phyloP scores from a whole-genome alignment of 2,329 filamentous ascomycete species.

The Didymellaceae sp. region DNA sequence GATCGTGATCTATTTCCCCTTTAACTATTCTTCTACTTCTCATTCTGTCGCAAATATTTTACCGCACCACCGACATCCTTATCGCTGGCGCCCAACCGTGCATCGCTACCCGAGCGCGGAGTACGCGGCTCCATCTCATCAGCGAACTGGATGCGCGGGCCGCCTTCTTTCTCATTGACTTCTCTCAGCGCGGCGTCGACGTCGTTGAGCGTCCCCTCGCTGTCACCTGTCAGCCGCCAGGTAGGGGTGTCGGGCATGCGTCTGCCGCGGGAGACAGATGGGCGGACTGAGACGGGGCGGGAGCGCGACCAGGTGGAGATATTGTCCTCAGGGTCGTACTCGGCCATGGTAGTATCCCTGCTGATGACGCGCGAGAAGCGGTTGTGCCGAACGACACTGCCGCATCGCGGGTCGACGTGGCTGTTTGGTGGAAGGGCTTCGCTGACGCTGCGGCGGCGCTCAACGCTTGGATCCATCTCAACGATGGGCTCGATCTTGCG shows the following conservation, averaged over 20 bases:
- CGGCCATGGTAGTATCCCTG: not conserved
- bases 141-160: not conserved
- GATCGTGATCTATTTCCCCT: too few species aligned
- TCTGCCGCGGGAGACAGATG: not conserved
- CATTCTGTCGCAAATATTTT: not conserved
- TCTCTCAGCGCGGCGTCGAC: not conserved
- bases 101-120: not conserved
- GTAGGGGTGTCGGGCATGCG: not conserved
- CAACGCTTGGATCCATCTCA: slow-evolving; percentile 42
- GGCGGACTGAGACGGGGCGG: not conserved
- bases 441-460: slow-evolving; percentile 46
- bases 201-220: slow-evolving; percentile 2
- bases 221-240: slow-evolving; percentile 2
- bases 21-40: too few species aligned
- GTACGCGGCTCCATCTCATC: not conserved
- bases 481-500: slow-evolving; percentile 54
- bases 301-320: not conserved
- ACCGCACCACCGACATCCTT: not conserved
- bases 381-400: slow-evolving; percentile 52
- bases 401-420: slow-evolving; percentile 33
- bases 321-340: not conserved
- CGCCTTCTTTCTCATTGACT: not conserved
- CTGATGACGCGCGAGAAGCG: slow-evolving; percentile 47
- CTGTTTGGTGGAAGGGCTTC: slow-evolving; percentile 51
- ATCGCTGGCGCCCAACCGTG: not conserved